These are phyloP conservation scores for Novymonas esmeraldas DNA, from an alignment of 208 protist species.

Conservation along the genomic window DNA sequence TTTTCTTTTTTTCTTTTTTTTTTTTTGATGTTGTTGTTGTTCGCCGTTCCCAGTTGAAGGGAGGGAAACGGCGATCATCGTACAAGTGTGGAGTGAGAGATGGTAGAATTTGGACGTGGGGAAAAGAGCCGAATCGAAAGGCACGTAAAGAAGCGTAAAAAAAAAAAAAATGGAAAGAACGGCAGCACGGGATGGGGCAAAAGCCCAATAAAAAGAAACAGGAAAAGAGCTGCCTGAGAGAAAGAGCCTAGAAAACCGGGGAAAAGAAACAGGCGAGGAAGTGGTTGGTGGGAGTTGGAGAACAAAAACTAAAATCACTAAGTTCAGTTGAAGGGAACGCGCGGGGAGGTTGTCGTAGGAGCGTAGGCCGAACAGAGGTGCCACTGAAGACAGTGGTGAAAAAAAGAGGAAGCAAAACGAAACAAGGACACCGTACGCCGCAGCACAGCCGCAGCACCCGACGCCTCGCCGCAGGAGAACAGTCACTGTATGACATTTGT, in stretches of 20 bases:
- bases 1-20: background rate
- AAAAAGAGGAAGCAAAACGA: constrained; percentile 9
- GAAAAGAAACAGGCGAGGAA: constrained; percentile 9
- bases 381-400: constrained; percentile 2
- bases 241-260: background rate
- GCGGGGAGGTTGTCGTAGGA: background rate
- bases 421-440: background rate
- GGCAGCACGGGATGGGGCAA: background rate
- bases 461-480: background rate
- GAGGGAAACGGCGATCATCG: too few species aligned
- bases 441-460: background rate
- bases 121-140: background rate
- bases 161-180: background rate
- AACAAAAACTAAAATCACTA: constrained; percentile 35
- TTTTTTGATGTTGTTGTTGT: too few species aligned
- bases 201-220: background rate
- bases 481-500: constrained; percentile 14
- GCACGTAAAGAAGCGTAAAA: background rate
- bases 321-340: constrained; percentile 22
- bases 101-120: background rate
- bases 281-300: constrained; percentile 33
- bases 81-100: too few species aligned
- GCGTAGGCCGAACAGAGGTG: constrained; percentile 7
- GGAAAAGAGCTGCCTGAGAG: background rate
- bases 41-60: background rate